phyloP scores from a whole-genome alignment of 2,329 filamentous ascomycete genomes.

The Nigrograna mackinnonii region DNA sequence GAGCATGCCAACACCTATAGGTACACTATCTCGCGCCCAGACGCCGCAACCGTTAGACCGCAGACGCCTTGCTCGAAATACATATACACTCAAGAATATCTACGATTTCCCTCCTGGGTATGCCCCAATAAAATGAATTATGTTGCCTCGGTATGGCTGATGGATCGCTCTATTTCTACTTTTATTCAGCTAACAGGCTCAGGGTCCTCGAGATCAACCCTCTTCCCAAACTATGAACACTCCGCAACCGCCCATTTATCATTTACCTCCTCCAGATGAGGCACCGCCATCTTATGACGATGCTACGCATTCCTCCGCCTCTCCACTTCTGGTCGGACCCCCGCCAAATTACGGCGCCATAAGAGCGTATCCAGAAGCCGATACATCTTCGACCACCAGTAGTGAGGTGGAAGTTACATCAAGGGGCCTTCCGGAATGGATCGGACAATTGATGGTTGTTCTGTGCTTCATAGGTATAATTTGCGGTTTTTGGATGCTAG shows the following conservation, averaged over 20 bases:
- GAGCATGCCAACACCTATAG: too few relatives aligned
- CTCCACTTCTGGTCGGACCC: conserved; percentile 33
- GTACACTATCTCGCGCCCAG: too few relatives aligned
- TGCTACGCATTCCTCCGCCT: conserved; percentile 22
- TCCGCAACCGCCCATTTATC: conserved; percentile 10
- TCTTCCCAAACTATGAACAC: conserved; percentile 17
- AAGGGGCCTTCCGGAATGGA: conserved; percentile 27
- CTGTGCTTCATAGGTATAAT: conserved; percentile 29
- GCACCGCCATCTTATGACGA: conserved; percentile 39
- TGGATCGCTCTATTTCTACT: too few relatives aligned
- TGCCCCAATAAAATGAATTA: too few relatives aligned
- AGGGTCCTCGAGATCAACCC: conserved; percentile 11
- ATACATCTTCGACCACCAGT: conserved; percentile 32
- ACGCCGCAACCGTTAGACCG: too few relatives aligned
- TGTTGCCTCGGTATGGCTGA: too few relatives aligned
- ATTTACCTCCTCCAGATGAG: conserved; percentile 24
- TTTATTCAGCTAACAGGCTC: conserved; percentile 12
- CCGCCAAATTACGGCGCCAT: conserved; percentile 35
- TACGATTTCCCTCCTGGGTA: too few relatives aligned
- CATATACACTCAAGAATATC: too few relatives aligned
- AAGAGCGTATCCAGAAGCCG: conserved; percentile 25
- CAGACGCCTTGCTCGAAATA: too few relatives aligned
- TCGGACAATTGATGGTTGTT: conserved; percentile 31
- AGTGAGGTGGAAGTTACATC: conserved; percentile 27
- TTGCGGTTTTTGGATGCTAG: conserved; percentile 35